Evolutionary conservation across 192 early-diverging fungal genomes (phyloP), one percentile per base, ranked within the genome.

Genomic region (Coemansia sp.): DNA sequence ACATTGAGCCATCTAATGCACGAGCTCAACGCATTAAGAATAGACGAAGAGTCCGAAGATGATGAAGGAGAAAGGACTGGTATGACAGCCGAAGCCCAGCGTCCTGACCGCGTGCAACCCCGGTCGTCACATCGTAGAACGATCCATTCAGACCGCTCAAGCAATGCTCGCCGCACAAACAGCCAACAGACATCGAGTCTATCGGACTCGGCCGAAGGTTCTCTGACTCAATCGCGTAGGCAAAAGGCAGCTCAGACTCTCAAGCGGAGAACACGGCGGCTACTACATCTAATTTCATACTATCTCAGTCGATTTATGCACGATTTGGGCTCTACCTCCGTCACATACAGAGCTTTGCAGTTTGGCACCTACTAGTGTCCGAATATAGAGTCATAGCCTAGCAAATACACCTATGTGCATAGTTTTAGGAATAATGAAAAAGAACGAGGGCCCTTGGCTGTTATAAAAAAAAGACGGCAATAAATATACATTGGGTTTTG

Each of bases 1-100:
- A 38, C 55, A 11, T 62, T 79, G 12, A 71, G 71, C 13, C 76
- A 73, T 2, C 65, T 76, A 12, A 70, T 76, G 2, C 81, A 39
- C 39, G 76, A 75, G n/a, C 68, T 79, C 33, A 70, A 62, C 11
- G 73, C 73, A 15, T 78, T 76, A 0, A 44, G 67, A 12, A 78
- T 83, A 50, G 60, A 52, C 0, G 80, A 83, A 33, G 74, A 74
- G 31, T 29, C 67, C 20, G 74, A 81, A 13, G 55, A 62, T 4
- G 53, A 58, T 16, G 72, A 73, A 27, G 49, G 29, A 2, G 11
- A 29, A 27, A 50, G 13, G 62, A 71, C 61, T 15, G 61, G 61
- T 8, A 65, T 65, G 63, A 47, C 63, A 9, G 63, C 63, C 41
- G 44, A 47, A 47, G 29, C 41, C 43, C 10, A 47, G 63, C 63